Percentiles rank a stretch among this genome's conserved stretches.
These are phyloP conservation scores for Hordeum vulgare DNA, from an alignment of 176 grass and related monocot genomes.

Conservation along the genomic window DNA sequence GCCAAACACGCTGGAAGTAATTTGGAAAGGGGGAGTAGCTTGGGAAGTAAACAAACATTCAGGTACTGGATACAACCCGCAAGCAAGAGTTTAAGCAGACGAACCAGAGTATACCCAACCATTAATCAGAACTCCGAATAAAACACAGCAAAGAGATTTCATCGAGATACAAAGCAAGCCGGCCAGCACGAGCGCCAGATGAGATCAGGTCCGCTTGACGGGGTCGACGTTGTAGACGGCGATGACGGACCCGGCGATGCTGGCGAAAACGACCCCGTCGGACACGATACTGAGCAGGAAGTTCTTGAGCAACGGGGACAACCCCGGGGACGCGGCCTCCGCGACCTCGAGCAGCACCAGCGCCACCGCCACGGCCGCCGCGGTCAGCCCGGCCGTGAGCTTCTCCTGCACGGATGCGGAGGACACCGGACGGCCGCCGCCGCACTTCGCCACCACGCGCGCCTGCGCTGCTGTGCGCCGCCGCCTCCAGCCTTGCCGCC, in stretches of 20 bases:
- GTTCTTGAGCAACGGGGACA: constrained; percentile 69
- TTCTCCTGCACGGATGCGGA: constrained; percentile 42
- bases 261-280: constrained; percentile 45
- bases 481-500: too few species aligned
- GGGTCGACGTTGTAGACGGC: constrained; percentile 73
- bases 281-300: constrained; percentile 66
- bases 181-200: background rate
- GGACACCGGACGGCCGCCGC: constrained; percentile 26
- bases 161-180: background rate
- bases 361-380: constrained; percentile 35
- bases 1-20: too few species aligned
- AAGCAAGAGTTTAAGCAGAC: background rate
- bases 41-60: background rate
- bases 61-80: background rate
- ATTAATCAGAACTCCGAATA: constrained; percentile 11
- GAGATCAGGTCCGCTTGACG: constrained; percentile 50
- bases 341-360: constrained; percentile 42
- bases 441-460: too few species aligned
- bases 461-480: too few species aligned
- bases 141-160: background rate
- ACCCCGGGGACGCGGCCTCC: constrained; percentile 31
- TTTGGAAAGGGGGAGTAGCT: too few species aligned
- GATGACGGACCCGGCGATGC: constrained; percentile 50
- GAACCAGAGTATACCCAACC: constrained; percentile 2
- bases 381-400: constrained; percentile 38